Base-by-base conservation (phyloP, 306 rosid genomes). In the Hylodesmum podocarpum region DNA sequence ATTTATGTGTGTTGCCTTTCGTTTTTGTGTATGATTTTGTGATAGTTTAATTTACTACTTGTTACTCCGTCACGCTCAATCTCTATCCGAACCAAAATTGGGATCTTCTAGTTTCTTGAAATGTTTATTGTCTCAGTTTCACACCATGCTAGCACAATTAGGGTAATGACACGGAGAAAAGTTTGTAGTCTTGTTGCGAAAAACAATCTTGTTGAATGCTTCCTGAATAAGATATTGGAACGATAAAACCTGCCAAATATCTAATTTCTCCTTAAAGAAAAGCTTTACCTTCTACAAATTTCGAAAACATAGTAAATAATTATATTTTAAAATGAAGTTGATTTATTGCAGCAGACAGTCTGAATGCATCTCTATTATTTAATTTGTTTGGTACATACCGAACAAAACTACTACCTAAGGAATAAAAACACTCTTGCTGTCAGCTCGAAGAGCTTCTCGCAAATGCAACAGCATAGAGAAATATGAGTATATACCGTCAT, bases 101-200 rank as follows among this genome's bases (percentile, higher is more conserved):
- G 79, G 78, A 66, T 71, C 69, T 75, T 47, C 64, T 77, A 64
- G 72, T 84, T 80, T 81, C 86, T 87, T 79, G 84, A 82, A 67
- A 70, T 84, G 64, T 53, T 77, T 73, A 31, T 78, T 49, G 77
- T 87, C 76, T 70, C 75, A 64, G 82, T 80, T 71, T 83, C 73
- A 78, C 73, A 82, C 75, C 77, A 80, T 86, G 87, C 82, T 75
- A 80, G 81, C 82, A 82, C 85, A 84, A 78, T 84, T 70, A 76
- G 73, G 79, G 90, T 47, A 85, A 68, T 57, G 24, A 16, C 82
- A 43, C 31, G 66, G 71, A 66, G 25, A 58, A 50, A 66, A 57
- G 57, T 85, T 28, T 71, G 49, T 59, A 72, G 70, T 75, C 76
- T 76, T 51, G 37, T 70, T 70, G 10, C 3, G 19, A 33, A 43